Conservation (phyloP, 2,329 filamentous ascomycete genomes). For the Nemania sp. region DNA sequence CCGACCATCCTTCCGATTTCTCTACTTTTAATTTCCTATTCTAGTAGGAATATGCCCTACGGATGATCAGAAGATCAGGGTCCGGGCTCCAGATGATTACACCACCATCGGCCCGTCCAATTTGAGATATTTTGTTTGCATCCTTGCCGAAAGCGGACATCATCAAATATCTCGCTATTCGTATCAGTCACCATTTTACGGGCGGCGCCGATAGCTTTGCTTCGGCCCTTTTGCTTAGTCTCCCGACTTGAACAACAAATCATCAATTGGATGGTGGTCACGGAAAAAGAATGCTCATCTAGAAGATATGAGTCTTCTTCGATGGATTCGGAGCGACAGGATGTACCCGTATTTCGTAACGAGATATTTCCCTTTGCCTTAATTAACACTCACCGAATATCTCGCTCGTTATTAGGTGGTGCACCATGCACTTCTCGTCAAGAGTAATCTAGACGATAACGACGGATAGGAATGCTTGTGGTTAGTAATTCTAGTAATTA, state of each 20-base stretch:
- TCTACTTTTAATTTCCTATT: constrained; percentile 6
- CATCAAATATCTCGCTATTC: constrained; percentile 21
- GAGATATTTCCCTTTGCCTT: not conserved
- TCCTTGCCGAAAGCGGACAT: constrained; percentile 33
- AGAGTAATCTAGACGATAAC: not conserved
- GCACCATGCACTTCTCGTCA: not conserved
- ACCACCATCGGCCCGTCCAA: constrained; percentile 28
- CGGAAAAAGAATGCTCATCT: not conserved
- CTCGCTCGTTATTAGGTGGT: not conserved
- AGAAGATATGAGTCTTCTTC: not conserved
- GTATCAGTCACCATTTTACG: constrained; percentile 11
- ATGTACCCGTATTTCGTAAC: not conserved
- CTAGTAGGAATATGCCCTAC: not conserved
- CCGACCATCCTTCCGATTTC: not conserved
- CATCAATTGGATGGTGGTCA: not conserved
- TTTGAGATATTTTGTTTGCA: constrained; percentile 33
- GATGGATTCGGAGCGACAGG: no score
- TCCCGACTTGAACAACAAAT: not conserved
- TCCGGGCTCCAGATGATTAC: constrained; percentile 15
- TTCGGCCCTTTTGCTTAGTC: constrained; percentile 1
- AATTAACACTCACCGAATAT: not conserved
- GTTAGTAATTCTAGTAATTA: not conserved
- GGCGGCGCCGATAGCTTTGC: constrained; percentile 6
- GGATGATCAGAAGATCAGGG: not conserved
- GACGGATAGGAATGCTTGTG: not conserved